These are phyloP conservation scores for Aurifilum marmelostoma DNA, from an alignment of 2,329 filamentous ascomycete genomes.

Conservation along the genomic window DNA sequence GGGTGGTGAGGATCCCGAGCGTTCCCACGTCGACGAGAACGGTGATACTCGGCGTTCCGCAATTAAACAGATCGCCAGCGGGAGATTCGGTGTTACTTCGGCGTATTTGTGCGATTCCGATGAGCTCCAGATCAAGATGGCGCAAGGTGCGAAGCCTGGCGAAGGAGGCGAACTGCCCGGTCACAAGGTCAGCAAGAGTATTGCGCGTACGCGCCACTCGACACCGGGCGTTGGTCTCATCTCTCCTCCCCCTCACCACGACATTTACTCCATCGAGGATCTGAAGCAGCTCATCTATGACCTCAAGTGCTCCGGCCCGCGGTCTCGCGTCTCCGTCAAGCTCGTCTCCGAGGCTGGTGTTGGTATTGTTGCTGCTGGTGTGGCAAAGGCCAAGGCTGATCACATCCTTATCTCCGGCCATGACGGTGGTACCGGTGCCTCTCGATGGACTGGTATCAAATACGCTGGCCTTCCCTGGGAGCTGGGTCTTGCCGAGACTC, in stretches of 20 bases:
- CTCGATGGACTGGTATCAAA: constrained; percentile 98
- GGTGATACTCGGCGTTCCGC: constrained; percentile 96
- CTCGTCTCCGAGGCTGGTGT: constrained; percentile 97
- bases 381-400: constrained; percentile 95
- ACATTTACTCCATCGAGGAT: constrained; percentile 96
- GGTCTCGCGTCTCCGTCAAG: constrained; percentile 92
- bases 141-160: constrained; percentile 95
- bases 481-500: constrained; percentile 92
- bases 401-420: constrained; percentile 97
- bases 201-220: constrained; percentile 92
- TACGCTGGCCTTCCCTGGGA: constrained; percentile 98
- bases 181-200: constrained; percentile 93
- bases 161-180: constrained; percentile 96
- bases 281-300: constrained; percentile 98
- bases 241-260: constrained; percentile 93
- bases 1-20: constrained; percentile 93
- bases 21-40: constrained; percentile 82
- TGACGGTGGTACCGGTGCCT: constrained; percentile 95
- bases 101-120: constrained; percentile 94
- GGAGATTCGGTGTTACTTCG: constrained; percentile 93
- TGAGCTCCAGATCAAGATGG: constrained; percentile 99
- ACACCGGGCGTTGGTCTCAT: constrained; percentile 96
- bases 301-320: constrained; percentile 92
- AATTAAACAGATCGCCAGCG: constrained; percentile 96
- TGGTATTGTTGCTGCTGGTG: constrained; percentile 95